Evolutionary conservation across 129 eudicot species (phyloP), one percentile per base, ranked within the genome.

Genomic region (Glebionis coronaria): DNA sequence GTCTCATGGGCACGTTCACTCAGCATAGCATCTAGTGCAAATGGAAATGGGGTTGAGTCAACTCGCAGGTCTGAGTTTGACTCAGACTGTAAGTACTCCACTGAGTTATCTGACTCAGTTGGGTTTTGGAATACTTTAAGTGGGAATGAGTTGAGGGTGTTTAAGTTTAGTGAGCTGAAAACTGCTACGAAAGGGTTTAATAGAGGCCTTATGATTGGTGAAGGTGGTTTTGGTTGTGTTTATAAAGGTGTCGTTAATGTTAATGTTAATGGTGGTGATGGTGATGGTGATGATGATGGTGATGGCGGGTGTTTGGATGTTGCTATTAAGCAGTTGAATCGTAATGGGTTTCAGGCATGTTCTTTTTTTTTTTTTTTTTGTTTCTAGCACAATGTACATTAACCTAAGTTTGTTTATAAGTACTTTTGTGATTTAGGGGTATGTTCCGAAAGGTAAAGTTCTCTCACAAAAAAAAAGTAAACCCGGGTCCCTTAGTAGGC

Each of bases 301-400:
- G 25, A 18, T 23, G 74, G 61, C 35, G 55, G 45, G 35, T 72
- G 52, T 72, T 66, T 80, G 78, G 91, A 87, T 70, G 95, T 90
- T 81, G 97, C 97, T 21, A 59, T 90, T 29, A 91, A 91, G 64
- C 97, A 87, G 79, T 72, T 91, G 76, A 80, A 88, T 75, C 95
- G 95, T 12, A 82, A 85, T 68, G 97, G 97, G 49, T 85, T 85
- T 71, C 97, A 91, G 97, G 97, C 95, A 91, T 70, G 86, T 69
- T 42, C 54, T 46, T 16, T 9, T 3, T 20, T 31, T 61, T 19
- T 23, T 40, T 50, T 35, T 9, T 44, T 45, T 14, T 20, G n/a
- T 42, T n/a, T 11, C 3, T 7, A 35, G 42, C 42, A 35, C 42
- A 35, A 35, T 35, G 42, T 35, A 35, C 10, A 35, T 35, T 31